Base-by-base conservation (phyloP, 2,329 filamentous ascomycete genomes). In the Acephala macrosclerotiorum region DNA sequence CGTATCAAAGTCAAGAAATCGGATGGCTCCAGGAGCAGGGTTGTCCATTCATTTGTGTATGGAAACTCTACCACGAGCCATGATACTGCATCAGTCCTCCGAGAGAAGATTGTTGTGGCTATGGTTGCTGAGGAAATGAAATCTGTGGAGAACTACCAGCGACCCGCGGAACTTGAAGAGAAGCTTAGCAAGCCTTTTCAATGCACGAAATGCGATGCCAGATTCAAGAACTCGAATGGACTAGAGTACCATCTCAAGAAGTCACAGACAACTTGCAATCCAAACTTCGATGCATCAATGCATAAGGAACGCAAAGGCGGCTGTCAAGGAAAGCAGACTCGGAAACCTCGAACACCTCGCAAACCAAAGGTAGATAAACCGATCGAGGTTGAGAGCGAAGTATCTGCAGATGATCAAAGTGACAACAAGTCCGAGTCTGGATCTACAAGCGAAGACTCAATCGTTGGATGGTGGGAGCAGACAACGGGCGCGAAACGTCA, bases 151-250 rank as follows among this genome's bases (percentile, higher is more conserved):
- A 53, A 66, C 11, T 67, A 66, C 58, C 42, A 51, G 14, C 20
- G 49, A 18, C 55, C 66, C 9, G 56, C 66, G 29, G 69, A 71
- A 40, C 62, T 64, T 29, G 57, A 72, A 26, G 14, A 65, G 1
- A 66, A 70, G n/a, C 68, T 65, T 1, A 58, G 55, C 5, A 75
- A 74, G 53, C 72, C 75, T 16, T 77, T 70, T 61, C 65, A 65
- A 18, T 78, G 76, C 58, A 66, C 71, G 1, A 72, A 64, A 16
- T 78, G 76, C 60, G 68, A 64, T 5, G 62, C 67, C 1, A 59
- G 70, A 53, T 78, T 74, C 61, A 77, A 75, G 58, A 76, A 77
- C 58, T 64, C 72, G 9, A 71, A 72, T n/a, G 76, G 76, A 20
- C 64, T 78, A 3, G 70, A 75, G 56, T 78, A 78, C 62, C 76